Evolutionary conservation across 257 asterid species (phyloP), one percentile per base, ranked within the genome.

Genomic region (Forsythia viridissima): DNA sequence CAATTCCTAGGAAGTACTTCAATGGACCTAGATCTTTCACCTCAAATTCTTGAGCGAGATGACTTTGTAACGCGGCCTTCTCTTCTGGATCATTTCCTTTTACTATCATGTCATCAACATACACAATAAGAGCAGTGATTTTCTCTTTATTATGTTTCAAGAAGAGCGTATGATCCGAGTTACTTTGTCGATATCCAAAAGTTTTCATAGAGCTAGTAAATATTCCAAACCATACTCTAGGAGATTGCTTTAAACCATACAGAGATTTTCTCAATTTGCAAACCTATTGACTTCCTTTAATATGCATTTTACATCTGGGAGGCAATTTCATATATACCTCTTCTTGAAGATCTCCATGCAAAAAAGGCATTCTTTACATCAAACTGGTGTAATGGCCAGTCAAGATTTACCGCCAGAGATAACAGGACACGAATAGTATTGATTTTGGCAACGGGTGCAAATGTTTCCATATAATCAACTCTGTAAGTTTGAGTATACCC

Each of bases 401-500:
- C 44, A 41, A 41, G 44, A 41, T 41, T 41, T 41, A 41, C 7
- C 44, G 44, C 44, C 44, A 41, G 44, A 41, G 44, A 41, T 41
- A 41, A 41, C 7, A 41, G 44, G 7, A 41, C 44, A 41, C 44
- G 44, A 41, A 7, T 7, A 3, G 44, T 41, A 41, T 41, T 41
- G 44, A 41, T 41, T 41, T 41, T 41, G 44, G 70, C 34, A 15
- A 16, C 34, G 5, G 0, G 34, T 16, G 70, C 24, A 21, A 63
- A 63, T 16, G 70, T 63, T 20, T 63, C 70, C 24, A 63, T 16
- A 21, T 63, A 63, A 63, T 63, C 4, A 63, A 63, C 21, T 63
- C 70, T 4, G 10, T 63, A 63, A 12, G 37, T 59, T 63, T 75
- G 72, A 9, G 79, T 75, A 39, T 73, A 73, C 34, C 75, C 76